Percentiles rank a stretch among this genome's conserved stretches.
phyloP scores from a whole-genome alignment of 768 basidiomycete genomes.

The Tylopilus balloui region DNA sequence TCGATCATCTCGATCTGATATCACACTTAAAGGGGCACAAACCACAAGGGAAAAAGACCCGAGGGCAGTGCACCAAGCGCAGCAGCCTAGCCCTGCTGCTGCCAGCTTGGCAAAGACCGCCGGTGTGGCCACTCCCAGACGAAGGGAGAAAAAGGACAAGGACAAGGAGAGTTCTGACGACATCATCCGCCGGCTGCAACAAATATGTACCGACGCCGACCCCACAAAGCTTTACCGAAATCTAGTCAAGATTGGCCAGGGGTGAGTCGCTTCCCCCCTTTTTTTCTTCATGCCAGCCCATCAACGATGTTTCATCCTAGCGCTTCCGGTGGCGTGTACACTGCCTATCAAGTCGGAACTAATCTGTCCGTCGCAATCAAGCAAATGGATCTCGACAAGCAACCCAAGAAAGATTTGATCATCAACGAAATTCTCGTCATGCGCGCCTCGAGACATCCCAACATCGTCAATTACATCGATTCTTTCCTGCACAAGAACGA shows the following conservation, averaged over 20 bases:
- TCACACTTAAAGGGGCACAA: constrained; percentile 43
- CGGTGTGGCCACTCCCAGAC: constrained; percentile 75
- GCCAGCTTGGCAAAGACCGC: constrained; percentile 61
- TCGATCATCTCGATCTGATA: constrained; percentile 57
- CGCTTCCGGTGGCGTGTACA: constrained; percentile 97
- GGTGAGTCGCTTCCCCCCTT: constrained; percentile 47
- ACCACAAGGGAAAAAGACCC: constrained; percentile 37
- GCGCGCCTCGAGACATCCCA: constrained; percentile 94
- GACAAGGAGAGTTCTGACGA: constrained; percentile 82
- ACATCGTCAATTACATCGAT: constrained; percentile 99
- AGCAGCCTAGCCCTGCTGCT: constrained; percentile 57
- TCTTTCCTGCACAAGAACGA: constrained; percentile 98
- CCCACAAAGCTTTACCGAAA: constrained; percentile 91
- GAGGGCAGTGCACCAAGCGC: constrained; percentile 33
- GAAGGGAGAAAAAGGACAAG: constrained; percentile 81
- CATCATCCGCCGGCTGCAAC: constrained; percentile 84
- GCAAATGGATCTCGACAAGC: constrained; percentile 99
- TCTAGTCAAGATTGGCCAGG: constrained; percentile 96
- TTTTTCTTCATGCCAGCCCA: not conserved
- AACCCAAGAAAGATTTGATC: constrained; percentile 98
- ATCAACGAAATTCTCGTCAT: constrained; percentile 99
- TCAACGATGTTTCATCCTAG: constrained; percentile 37
- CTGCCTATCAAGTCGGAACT: constrained; percentile 94
- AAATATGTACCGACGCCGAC: constrained; percentile 97
- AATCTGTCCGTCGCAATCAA: constrained; percentile 97